phyloP scores from a whole-genome alignment of 2,329 filamentous ascomycete species.

The Aspergillus chevalieri region DNA sequence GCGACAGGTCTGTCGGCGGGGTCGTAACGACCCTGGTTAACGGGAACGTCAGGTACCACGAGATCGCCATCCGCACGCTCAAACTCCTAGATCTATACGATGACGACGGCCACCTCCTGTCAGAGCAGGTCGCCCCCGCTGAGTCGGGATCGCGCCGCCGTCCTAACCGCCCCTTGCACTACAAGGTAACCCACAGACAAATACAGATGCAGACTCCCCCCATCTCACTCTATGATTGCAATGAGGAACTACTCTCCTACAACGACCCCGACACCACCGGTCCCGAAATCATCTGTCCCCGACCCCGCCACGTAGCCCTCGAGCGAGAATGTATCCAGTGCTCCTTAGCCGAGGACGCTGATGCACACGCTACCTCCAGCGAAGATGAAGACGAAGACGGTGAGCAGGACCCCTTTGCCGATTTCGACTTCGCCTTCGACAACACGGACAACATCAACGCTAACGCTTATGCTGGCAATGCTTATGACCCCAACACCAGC shows the following conservation, averaged over 20 bases:
- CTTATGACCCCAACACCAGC: too few relatives aligned
- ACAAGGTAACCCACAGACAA: not conserved
- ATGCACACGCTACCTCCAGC: not conserved
- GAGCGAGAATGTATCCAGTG: not conserved
- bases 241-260: not conserved
- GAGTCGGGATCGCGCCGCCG: not conserved
- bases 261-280: not conserved
- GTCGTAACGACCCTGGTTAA: constrained; percentile 11
- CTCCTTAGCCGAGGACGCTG: not conserved
- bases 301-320: not conserved
- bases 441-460: too few relatives aligned
- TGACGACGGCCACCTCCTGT: not conserved
- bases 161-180: not conserved
- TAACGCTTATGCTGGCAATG: too few relatives aligned
- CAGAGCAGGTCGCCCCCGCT: not conserved
- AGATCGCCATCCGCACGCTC: constrained; percentile 9
- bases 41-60: constrained; percentile 1
- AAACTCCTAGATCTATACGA: constrained; percentile 6
- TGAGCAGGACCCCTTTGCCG: not conserved
- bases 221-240: not conserved
- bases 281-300: not conserved
- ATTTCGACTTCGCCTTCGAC: too few relatives aligned
- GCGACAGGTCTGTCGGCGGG: constrained; percentile 6
- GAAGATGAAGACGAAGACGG: not conserved
- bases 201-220: not conserved